Evolutionary conservation across 345 rosid genomes (phyloP).

Genomic region (Salix caprea): DNA sequence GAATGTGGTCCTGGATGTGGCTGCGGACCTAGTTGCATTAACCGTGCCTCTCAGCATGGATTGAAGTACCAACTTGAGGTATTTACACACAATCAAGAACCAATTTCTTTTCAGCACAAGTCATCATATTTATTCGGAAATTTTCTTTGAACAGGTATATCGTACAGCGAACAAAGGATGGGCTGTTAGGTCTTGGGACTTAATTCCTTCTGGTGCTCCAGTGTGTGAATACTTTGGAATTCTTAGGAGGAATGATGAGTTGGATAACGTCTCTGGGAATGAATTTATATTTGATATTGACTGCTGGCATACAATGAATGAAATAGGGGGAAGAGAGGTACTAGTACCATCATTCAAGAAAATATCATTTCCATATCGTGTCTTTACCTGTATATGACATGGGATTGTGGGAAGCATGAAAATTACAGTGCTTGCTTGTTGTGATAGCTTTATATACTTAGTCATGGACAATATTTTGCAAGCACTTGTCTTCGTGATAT

Average conservation of each 20-base stretch:
- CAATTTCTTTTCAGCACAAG: not conserved
- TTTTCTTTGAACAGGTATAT: constrained; percentile 14
- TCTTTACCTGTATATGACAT: not conserved
- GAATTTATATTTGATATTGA: constrained; percentile 26
- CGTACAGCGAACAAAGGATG: constrained; percentile 26
- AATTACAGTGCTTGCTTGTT: not conserved
- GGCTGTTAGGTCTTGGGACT: constrained; percentile 31
- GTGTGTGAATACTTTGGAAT: constrained; percentile 25
- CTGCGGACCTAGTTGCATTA: constrained; percentile 29
- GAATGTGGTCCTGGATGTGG: constrained; percentile 32
- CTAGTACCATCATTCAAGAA: not conserved
- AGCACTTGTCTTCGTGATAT: not conserved
- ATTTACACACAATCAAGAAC: not conserved
- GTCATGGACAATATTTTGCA: not conserved
- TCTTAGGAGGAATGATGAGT: constrained; percentile 13
- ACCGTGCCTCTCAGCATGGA: constrained; percentile 22
- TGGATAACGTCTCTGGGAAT: constrained; percentile 21
- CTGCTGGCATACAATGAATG: constrained; percentile 30
- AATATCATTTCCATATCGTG: not conserved
- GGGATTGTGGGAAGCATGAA: not conserved
- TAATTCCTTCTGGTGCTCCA: constrained; percentile 28
- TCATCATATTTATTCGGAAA: not conserved
- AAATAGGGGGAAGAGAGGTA: constrained; percentile 28
- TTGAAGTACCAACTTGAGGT: constrained; percentile 26
- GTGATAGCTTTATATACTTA: not conserved